Evolutionary conservation across 2,329 filamentous ascomycete species (phyloP).

Genomic region (Penicillium sp.): DNA sequence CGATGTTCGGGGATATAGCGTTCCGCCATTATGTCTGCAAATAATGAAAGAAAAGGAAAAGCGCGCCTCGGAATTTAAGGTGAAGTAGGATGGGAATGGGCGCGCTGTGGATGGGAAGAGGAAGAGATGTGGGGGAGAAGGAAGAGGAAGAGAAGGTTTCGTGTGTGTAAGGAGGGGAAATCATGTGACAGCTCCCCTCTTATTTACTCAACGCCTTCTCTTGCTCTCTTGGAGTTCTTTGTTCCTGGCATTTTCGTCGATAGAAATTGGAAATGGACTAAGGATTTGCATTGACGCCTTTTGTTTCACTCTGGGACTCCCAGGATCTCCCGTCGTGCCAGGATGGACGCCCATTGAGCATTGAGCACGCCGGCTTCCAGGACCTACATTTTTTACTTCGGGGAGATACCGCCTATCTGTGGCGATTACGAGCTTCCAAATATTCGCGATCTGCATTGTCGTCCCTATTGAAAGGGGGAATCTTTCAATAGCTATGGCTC

Average conservation of each 20-base stretch:
- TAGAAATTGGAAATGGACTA: background rate
- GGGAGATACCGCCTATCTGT: background rate
- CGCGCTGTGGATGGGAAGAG: slow-evolving; percentile 20
- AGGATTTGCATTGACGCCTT: background rate
- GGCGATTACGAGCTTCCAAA: background rate
- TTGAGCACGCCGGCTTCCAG: background rate
- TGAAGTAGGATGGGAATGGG: slow-evolving; percentile 11
- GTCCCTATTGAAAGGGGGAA: slow-evolving; percentile 5
- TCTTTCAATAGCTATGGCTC: slow-evolving; percentile 11
- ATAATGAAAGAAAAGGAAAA: slow-evolving; percentile 26
- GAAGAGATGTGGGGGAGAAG: slow-evolving; percentile 20
- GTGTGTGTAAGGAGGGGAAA: slow-evolving; percentile 25
- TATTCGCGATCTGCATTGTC: background rate
- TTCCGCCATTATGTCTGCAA: slow-evolving; percentile 71
- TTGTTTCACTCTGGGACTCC: background rate
- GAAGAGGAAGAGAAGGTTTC: slow-evolving; percentile 22
- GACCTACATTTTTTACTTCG: background rate
- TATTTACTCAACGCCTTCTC: slow-evolving; percentile 9
- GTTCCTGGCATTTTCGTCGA: background rate
- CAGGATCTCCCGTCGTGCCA: background rate
- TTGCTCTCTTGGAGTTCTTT: background rate
- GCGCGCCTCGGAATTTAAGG: slow-evolving; percentile 23
- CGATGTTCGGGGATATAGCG: slow-evolving; percentile 99
- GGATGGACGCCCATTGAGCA: slow-evolving; percentile 9
- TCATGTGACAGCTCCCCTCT: slow-evolving; percentile 19